A percentile compares a stretch with the other conserved stretches of the same genome.
Evolutionary conservation across 768 basidiomycete genomes (phyloP).

Genomic region (Mycena floridula): DNA sequence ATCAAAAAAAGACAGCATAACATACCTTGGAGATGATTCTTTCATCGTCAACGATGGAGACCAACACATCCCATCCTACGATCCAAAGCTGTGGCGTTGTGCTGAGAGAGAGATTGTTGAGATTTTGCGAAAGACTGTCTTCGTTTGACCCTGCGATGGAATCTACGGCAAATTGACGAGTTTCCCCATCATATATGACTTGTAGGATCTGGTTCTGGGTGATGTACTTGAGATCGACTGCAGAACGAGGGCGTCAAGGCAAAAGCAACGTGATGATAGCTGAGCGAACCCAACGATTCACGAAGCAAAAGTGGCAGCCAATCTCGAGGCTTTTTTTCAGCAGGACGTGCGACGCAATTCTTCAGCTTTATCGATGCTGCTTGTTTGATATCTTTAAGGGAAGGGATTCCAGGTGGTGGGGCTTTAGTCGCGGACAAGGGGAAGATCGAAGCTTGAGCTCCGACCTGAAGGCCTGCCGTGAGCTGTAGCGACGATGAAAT

Average conservation of each 20-base stretch:
- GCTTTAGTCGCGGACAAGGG: constrained; percentile 38
- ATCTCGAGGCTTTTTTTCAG: constrained; percentile 38
- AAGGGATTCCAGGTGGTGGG: constrained; percentile 40
- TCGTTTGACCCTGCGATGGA: constrained; percentile 30
- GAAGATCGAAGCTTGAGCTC: constrained; percentile 40
- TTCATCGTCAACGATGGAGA: constrained; percentile 35
- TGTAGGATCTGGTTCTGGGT: constrained; percentile 55
- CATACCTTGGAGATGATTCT: constrained; percentile 5
- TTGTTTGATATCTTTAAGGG: constrained; percentile 41
- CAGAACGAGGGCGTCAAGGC: constrained; percentile 8
- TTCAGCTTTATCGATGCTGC: constrained; percentile 47
- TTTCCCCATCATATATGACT: constrained; percentile 54
- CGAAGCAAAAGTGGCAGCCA: constrained; percentile 66
- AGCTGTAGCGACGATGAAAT: constrained; percentile 52
- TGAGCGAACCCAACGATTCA: constrained; percentile 57
- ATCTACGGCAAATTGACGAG: constrained; percentile 51
- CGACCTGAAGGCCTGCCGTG: constrained; percentile 52
- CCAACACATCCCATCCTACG: constrained; percentile 61
- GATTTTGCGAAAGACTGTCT: constrained; percentile 33
- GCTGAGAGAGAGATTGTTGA: constrained; percentile 41
- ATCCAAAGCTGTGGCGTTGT: constrained; percentile 44
- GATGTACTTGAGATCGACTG: constrained; percentile 72
- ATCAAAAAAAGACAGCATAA: constrained; percentile 4
- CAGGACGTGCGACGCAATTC: constrained; percentile 30
- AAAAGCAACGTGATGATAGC: not conserved